Percentiles rank a stretch among this genome's conserved stretches.
phyloP scores from a whole-genome alignment of 805 yeast genomes.

The Yamadazyma endophytica region DNA sequence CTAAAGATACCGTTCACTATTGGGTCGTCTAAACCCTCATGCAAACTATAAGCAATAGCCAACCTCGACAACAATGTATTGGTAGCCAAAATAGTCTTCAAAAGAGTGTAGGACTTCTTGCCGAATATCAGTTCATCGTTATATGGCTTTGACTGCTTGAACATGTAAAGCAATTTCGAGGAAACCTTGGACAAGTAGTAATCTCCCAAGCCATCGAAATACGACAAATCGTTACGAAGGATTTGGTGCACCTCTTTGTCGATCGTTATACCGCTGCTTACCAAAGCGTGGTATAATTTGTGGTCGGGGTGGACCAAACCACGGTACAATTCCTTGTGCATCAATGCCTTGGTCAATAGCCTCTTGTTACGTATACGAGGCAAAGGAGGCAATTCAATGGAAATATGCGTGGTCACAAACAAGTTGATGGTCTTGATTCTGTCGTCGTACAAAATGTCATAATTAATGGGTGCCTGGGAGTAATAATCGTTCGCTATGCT shows the following conservation, averaged over 20 bases:
- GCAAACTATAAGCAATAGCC: slow-evolving; percentile 32
- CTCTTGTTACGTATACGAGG: slow-evolving; percentile 27
- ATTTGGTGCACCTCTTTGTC: slow-evolving; percentile 17
- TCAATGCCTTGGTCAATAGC: slow-evolving; percentile 28
- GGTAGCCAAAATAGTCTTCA: slow-evolving; percentile 31
- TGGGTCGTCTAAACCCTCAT: slow-evolving; percentile 28
- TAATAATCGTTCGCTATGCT: slow-evolving; percentile 21
- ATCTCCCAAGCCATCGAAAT: slow-evolving; percentile 40
- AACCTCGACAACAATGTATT: slow-evolving; percentile 34
- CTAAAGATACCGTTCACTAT: slow-evolving; percentile 17
- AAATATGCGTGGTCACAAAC: slow-evolving; percentile 18
- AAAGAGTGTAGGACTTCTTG: slow-evolving; percentile 19
- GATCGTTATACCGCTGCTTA: slow-evolving; percentile 14
- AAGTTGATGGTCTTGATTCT: slow-evolving; percentile 16
- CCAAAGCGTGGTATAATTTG: slow-evolving; percentile 18
- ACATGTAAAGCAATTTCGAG: slow-evolving; percentile 27
- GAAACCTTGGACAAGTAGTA: slow-evolving; percentile 35
- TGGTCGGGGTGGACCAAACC: slow-evolving; percentile 26
- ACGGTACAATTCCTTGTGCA: slow-evolving; percentile 35
- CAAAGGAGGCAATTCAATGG: slow-evolving; percentile 28
- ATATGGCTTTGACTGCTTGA: slow-evolving; percentile 15
- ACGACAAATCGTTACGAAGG: slow-evolving; percentile 31
- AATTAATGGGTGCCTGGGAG: slow-evolving; percentile 17
- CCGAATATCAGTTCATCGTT: slow-evolving; percentile 17
- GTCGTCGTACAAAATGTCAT: slow-evolving; percentile 18